Conservation (phyloP, 495 filamentous ascomycete species). For the Aspergillus incahuasiensis region DNA sequence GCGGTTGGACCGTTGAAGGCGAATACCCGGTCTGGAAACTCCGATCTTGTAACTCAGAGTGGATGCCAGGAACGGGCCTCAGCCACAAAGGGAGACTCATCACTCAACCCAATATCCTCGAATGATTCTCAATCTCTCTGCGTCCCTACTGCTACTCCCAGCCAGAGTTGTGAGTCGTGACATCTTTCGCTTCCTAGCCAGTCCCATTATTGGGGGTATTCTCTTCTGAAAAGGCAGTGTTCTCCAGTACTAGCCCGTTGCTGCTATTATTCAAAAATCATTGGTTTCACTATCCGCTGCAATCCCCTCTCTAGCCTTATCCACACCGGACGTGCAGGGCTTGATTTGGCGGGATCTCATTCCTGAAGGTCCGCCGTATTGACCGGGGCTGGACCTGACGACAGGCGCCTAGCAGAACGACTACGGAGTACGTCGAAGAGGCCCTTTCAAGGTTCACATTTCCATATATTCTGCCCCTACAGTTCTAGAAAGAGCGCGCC, state of each 20-base stretch:
- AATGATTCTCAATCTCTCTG: neutral
- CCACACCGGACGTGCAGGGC: slow-evolving; percentile 10
- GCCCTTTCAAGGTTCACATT: slow-evolving; percentile 1
- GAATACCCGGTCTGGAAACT: neutral
- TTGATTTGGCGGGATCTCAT: slow-evolving; percentile 2
- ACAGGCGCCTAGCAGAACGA: neutral
- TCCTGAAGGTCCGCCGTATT: neutral
- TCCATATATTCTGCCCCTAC: slow-evolving; percentile 9
- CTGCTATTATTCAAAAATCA: neutral
- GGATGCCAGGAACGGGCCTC: slow-evolving; percentile 6
- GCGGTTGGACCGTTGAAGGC: slow-evolving; percentile 1
- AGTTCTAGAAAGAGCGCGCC: slow-evolving; percentile 3
- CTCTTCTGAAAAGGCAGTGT: neutral
- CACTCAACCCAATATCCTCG: neutral
- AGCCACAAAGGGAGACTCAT: neutral
- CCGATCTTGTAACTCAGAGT: neutral
- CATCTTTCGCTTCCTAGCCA: neutral
- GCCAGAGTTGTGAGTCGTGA: neutral
- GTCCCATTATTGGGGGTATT: neutral
- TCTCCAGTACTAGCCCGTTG: neutral
- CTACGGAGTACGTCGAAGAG: neutral
- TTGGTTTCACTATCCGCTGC: slow-evolving; percentile 9
- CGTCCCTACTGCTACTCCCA: neutral
- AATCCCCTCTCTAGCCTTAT: slow-evolving; percentile 5
- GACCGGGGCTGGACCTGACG: neutral